Conservation (phyloP, 192 early-diverging fungal genomes). For the Entophlyctis luteolus region DNA sequence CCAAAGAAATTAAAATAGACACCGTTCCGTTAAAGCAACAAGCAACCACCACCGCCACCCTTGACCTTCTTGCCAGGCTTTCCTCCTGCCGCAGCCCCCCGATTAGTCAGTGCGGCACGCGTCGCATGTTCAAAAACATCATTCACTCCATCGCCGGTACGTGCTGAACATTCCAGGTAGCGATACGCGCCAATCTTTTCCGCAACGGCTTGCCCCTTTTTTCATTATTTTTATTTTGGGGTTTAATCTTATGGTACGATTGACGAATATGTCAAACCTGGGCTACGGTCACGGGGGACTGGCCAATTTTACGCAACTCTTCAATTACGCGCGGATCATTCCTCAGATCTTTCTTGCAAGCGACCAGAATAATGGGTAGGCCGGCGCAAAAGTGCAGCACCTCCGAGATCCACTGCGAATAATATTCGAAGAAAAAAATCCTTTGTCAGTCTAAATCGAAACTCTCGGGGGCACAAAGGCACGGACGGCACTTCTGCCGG, state of each 20-base stretch:
- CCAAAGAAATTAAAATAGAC: background rate
- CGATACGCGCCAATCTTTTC: conserved; percentile 77
- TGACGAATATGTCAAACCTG: no score
- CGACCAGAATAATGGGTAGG: conserved; percentile 81
- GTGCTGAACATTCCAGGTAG: conserved; percentile 92
- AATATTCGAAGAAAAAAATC: background rate
- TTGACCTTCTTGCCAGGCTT: background rate
- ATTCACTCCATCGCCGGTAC: conserved; percentile 64
- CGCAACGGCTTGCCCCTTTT: conserved; percentile 68
- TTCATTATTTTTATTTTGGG: background rate
- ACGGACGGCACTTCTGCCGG: no score
- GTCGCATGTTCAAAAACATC: conserved; percentile 18
- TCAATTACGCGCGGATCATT: conserved; percentile 74
- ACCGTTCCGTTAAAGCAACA: conserved; percentile 3
- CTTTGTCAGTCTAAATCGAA: background rate
- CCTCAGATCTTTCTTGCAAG: conserved; percentile 85
- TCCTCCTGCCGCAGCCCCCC: conserved; percentile 24
- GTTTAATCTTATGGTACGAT: no score
- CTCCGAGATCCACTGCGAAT: conserved; percentile 75
- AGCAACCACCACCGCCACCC: conserved; percentile 33
- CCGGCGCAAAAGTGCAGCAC: conserved; percentile 80
- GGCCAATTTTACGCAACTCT: conserved; percentile 68
- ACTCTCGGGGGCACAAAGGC: background rate
- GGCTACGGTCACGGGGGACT: conserved; percentile 69
- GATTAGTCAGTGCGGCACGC: conserved; percentile 35